Conservation (phyloP, 805 yeast species). For the Nakazawaea ernobii region DNA sequence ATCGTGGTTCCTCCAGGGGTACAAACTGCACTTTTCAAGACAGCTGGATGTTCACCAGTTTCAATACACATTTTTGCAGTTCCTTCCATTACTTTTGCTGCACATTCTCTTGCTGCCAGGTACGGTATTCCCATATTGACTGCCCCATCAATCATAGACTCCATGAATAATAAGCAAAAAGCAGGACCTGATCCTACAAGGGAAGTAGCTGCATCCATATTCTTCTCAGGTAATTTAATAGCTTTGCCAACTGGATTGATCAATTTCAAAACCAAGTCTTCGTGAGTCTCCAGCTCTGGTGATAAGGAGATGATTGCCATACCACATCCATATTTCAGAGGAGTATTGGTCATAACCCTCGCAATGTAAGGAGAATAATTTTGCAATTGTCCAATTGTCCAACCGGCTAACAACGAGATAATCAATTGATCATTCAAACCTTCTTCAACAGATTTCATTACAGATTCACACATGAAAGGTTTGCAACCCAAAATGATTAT, state of each 20-base stretch:
- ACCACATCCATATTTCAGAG: slow-evolving; percentile 89
- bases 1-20: slow-evolving; percentile 99
- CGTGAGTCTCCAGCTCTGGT: slow-evolving; percentile 34
- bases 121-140: slow-evolving; percentile 90
- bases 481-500: slow-evolving; percentile 81
- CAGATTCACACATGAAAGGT: slow-evolving; percentile 69
- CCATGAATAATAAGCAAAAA: slow-evolving; percentile 81
- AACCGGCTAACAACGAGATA: slow-evolving; percentile 88
- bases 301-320: slow-evolving; percentile 90
- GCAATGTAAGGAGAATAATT: slow-evolving; percentile 56
- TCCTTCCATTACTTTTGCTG: slow-evolving; percentile 92
- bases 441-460: slow-evolving; percentile 44
- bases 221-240: slow-evolving; percentile 72
- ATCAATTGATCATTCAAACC: slow-evolving; percentile 51
- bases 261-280: slow-evolving; percentile 43
- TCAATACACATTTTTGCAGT: slow-evolving; percentile 84
- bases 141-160: slow-evolving; percentile 91
- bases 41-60: slow-evolving; percentile 85
- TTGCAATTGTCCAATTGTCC: slow-evolving; percentile 68
- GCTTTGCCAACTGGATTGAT: slow-evolving; percentile 64
- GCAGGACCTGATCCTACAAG: slow-evolving; percentile 98
- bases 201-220: slow-evolving; percentile 95
- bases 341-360: slow-evolving; percentile 97
- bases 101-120: slow-evolving; percentile 75
- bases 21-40: slow-evolving; percentile 78